Conservation (phyloP, 805 yeast species). For the Metschnikowia matae region DNA sequence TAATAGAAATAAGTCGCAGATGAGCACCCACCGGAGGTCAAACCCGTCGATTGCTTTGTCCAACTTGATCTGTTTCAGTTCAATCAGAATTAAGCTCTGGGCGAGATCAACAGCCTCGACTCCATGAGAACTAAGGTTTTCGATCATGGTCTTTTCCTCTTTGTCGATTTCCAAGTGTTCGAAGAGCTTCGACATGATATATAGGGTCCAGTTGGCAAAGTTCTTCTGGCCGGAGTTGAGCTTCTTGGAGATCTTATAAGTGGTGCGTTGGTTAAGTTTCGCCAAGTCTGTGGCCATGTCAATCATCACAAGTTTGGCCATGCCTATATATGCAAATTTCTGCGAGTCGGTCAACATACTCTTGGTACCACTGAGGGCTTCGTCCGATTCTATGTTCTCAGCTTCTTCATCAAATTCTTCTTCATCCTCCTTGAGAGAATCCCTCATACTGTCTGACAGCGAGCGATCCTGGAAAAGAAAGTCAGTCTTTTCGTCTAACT, state of each 20-base stretch:
- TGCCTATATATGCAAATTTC: constrained; percentile 87
- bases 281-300: constrained; percentile 83
- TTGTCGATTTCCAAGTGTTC: constrained; percentile 72
- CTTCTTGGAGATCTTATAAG: constrained; percentile 52
- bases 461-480: constrained; percentile 39
- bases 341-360: constrained; percentile 78
- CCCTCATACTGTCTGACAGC: constrained; percentile 13
- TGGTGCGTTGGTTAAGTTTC: constrained; percentile 46
- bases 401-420: constrained; percentile 35
- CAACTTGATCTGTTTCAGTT: constrained; percentile 11
- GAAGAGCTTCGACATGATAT: constrained; percentile 65
- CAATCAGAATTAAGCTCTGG: constrained; percentile 49
- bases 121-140: constrained; percentile 79
- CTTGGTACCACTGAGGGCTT: constrained; percentile 75
- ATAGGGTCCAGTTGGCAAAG: constrained; percentile 80
- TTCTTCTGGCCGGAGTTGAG: constrained; percentile 68
- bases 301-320: constrained; percentile 68
- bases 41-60: constrained; percentile 18
- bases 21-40: constrained; percentile 88
- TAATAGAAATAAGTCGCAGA: constrained; percentile 84
- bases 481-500: constrained; percentile 49
- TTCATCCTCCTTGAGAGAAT: constrained; percentile 26
- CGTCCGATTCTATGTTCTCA: constrained; percentile 46
- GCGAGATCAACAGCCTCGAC: constrained; percentile 70
- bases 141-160: constrained; percentile 86